Evolutionary conservation across 352 stramenopile genomes (phyloP), one percentile per base, ranked within the genome.

Genomic region (Globisporangium alternatum): DNA sequence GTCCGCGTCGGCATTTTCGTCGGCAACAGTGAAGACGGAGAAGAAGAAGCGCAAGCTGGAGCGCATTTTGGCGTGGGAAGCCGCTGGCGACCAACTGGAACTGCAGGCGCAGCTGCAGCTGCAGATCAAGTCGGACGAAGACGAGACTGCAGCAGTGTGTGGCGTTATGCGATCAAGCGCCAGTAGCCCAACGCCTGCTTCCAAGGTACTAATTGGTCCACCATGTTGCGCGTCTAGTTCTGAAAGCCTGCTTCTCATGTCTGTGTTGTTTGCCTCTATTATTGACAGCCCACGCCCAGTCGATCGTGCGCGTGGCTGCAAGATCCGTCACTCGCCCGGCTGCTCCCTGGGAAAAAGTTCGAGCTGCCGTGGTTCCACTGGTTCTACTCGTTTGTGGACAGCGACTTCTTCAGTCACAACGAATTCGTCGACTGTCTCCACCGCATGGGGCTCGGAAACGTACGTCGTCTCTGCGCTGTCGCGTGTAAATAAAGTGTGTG

Each of bases 381-480:
- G 81, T 90, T 92, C 61, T 83, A 87, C 51, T 84, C 78, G 54
- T 86, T 72, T 55, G 57, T 81, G 30, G 81, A 92, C 68, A 64
- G 69, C 12, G 80, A 86, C 22, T 95, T 89, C 63, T 91, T 93
- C 64, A 31, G 21, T n/a, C 76, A 91, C 53, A 90, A 90, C 31
- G 83, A 93, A 70, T 93, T 95, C 52, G 56, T 89, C 12, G 76
- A 90, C 25, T 93, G 83, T 67, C 70, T 95, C 4, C 62, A 75
- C 28, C 71, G 68, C 41, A 90, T 92, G 76, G 77, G 78, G 5
- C 80, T 91, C 2, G 80, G 64, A 12, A 85, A 91, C 54, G 78
- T 91, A 63, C 22, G 51, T 45, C 21, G n/a, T 4, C 30, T 6
- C 30, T 6, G 33, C 41, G 7, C 39, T 51, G 1, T 45, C 25